Base-by-base conservation (phyloP, 805 yeast species). In the Spathaspora arborariae region DNA sequence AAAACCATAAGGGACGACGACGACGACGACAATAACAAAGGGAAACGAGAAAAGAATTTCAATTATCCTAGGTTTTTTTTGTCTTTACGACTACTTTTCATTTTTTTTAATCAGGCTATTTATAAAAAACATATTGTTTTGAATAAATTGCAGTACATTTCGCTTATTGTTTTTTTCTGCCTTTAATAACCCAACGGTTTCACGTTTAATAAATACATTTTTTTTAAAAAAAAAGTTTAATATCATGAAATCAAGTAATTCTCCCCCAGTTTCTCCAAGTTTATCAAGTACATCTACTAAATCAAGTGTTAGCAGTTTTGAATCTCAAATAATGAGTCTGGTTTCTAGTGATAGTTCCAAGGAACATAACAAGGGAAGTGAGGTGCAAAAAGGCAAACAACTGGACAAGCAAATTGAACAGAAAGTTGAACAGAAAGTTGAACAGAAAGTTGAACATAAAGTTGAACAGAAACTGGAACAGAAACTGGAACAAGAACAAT, bases 231-330 rank as follows among this genome's bases (percentile, higher is more conserved):
- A n/a, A n/a, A n/a, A n/a, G n/a, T n/a, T 5, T 4, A 33, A 35
- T 4, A 20, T 15, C 39, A 35, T 30, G 35, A 30, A 30, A 30
- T 30, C 35, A 15, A 3, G 16, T 7, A 22, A 5, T 22, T 27
- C 39, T 10, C 41, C 42, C 7, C 42, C 45, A 16, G 2, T n/a
- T 24, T 46, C 49, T 6, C 45, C 45, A 21, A 46, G 36, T 39
- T 37, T 40, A 30, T 40, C 42, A 11, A 40, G 34, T 30, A 9
- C 45, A 10, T 24, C 42, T 20, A 30, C 35, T 2, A 42, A 20
- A 18, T 41, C 45, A 16, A 43, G 44, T 20, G 13, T 18, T 20
- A 41, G 44, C 20, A 42, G 45, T 21, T 39, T 47, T n/a, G 39
- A 39, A 15, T 47, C 40, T 5, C 47, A 30, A 15, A 24, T 27